Evolutionary conservation across 805 yeast genomes (phyloP).

Genomic region (Vanderwaltozyma polyspora): DNA sequence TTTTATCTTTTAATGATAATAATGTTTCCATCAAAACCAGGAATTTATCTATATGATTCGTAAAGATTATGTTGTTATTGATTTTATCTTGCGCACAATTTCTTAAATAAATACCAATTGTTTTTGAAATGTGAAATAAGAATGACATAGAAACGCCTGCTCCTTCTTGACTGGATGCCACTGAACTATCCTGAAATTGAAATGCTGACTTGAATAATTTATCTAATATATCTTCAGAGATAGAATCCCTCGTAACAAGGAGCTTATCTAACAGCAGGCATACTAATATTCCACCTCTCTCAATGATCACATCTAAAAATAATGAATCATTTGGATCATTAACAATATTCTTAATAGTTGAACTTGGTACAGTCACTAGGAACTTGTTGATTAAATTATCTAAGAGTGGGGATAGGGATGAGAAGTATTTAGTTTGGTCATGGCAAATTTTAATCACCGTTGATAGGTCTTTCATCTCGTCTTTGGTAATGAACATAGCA

Average conservation of each 20-base stretch:
- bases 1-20: constrained; percentile 7
- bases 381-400: constrained; percentile 18
- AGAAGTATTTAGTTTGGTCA: constrained; percentile 19
- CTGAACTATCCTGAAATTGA: constrained; percentile 9
- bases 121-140: constrained; percentile 22
- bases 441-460: constrained; percentile 12
- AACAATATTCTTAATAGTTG: constrained; percentile 6
- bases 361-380: constrained; percentile 20
- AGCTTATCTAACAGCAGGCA: constrained; percentile 23
- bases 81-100: constrained; percentile 4
- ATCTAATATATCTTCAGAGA: constrained; percentile 3
- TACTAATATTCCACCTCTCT: constrained; percentile 15
- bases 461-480: constrained; percentile 7
- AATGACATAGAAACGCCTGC: constrained; percentile 10
- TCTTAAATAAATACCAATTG: constrained; percentile 22
- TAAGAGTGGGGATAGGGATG: constrained; percentile 15
- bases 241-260: constrained; percentile 7
- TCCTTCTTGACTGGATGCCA: constrained; percentile 1
- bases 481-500: constrained; percentile 12
- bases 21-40: constrained; percentile 10
- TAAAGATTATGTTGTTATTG: constrained; percentile 7
- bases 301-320: constrained; percentile 7
- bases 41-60: constrained; percentile 5
- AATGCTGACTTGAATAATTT: constrained; percentile 18
- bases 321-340: constrained; percentile 1